Base-by-base conservation (phyloP, 257 asterid genomes). In the Plantago major region DNA sequence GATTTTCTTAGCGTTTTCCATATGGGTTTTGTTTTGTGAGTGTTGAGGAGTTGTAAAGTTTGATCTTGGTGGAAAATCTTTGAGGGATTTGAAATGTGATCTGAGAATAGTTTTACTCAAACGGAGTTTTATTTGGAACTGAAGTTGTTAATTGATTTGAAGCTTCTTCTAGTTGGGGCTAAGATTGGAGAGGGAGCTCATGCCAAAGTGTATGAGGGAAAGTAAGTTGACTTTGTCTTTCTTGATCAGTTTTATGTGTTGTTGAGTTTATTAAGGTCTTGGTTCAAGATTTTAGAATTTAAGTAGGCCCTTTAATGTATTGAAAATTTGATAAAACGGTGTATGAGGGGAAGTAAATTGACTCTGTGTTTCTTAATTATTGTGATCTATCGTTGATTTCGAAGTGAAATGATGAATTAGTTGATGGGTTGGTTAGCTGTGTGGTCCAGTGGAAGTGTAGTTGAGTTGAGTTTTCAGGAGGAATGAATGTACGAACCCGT, bases 141-240 rank as follows among this genome's bases (percentile, higher is more conserved):
- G 38, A 87, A 84, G 63, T 90, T 95, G 97, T 59, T 82, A 77
- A 71, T 90, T 67, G 97, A 90, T 83, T 96, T 96, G 26, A 87
- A 85, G 78, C 85, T 76, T 73, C 96, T 87, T 22, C 78, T 85
- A 62, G 96, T 90, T 63, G 97, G 97, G 66, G 95, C 97, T 26
- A 90, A 90, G 86, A 83, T 90, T 75, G 96, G 96, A 72, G 97
- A 90, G 73, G 97, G 96, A 71, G 97, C 96, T 47, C 97, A 90
- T 81, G 97, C 96, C 68, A 90, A 90, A 74, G 97, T 90, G 46
- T 90, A 90, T 46, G 95, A 90, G 71, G 96, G 96, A 66, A 90
- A 87, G 96, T 87, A 74, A 85, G 97, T 87, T 76, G 77, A 76
- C 79, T 71, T 70, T 71, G 18, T 51, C 51, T 12, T 4, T n/a